These are phyloP conservation scores for Melampsora americana DNA, from an alignment of 1,284 basidiomycete genomes.

Conservation along the genomic window DNA sequence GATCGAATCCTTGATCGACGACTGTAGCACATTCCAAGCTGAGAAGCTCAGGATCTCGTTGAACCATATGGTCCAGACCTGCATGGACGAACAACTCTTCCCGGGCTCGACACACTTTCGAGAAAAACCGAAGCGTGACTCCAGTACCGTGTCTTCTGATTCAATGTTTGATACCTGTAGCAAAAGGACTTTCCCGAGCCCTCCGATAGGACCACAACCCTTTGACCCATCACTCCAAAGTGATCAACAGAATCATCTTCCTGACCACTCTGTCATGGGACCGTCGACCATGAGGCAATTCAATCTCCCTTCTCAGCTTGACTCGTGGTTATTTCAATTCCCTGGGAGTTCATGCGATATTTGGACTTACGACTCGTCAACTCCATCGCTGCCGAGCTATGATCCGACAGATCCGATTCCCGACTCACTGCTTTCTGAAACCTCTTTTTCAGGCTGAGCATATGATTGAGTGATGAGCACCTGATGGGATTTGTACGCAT, in stretches of 20 bases:
- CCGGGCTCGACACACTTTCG: background rate
- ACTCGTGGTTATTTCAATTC: slow-evolving; percentile 1
- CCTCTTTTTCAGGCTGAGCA: too few relatives aligned
- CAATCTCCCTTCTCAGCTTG: background rate
- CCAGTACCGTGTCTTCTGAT: background rate
- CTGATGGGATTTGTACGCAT: too few relatives aligned
- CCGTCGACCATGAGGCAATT: background rate
- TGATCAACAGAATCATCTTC: background rate
- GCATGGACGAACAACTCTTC: slow-evolving; percentile 20
- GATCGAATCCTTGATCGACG: background rate
- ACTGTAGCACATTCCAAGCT: slow-evolving; percentile 10
- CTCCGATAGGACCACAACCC: background rate
- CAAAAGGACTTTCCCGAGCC: background rate
- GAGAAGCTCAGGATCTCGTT: background rate
- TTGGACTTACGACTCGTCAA: too few relatives aligned
- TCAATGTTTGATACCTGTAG: background rate
- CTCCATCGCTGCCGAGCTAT: too few relatives aligned
- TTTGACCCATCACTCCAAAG: background rate
- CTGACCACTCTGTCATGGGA: background rate
- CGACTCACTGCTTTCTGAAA: too few relatives aligned
- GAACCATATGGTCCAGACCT: slow-evolving; percentile 19
- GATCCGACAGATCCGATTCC: too few relatives aligned
- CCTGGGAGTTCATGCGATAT: background rate
- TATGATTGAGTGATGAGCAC: too few relatives aligned
- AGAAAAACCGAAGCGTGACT: background rate